A percentile compares a stretch with the other conserved stretches of the same genome.
phyloP scores from a whole-genome alignment of 495 filamentous ascomycete species.

The Penicillium lagena region DNA sequence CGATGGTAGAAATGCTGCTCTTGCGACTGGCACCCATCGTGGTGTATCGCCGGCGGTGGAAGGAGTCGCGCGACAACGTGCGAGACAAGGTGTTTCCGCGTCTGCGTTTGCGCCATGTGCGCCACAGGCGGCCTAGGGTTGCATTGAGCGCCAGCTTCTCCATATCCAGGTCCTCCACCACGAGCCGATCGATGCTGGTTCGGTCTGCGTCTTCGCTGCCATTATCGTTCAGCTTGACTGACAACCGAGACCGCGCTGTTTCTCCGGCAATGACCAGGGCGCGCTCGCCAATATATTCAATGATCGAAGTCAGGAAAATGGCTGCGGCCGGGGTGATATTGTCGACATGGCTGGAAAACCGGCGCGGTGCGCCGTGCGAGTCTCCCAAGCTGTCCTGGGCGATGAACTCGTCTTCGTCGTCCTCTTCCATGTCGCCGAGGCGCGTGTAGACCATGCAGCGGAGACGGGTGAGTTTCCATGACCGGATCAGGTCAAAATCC shows the following conservation, averaged over 20 bases:
- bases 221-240: conserved; percentile 22
- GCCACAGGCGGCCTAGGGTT: conserved; percentile 84
- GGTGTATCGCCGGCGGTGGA: conserved; percentile 28
- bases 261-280: conserved; percentile 82
- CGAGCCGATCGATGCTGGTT: conserved; percentile 50
- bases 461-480: conserved; percentile 87
- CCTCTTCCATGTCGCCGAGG: conserved; percentile 93
- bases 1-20: conserved; percentile 32
- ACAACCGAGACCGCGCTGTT: conserved; percentile 70
- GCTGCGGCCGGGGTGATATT: conserved; percentile 87
- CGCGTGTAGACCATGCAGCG: conserved; percentile 98
- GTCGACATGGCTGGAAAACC: conserved; percentile 52
- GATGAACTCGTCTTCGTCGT: conserved; percentile 86
- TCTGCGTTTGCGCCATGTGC: conserved; percentile 87
- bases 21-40: conserved; percentile 25
- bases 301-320: conserved; percentile 89
- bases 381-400: conserved; percentile 61
- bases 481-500: conserved; percentile 77
- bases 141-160: conserved; percentile 87
- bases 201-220: conserved; percentile 17
- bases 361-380: conserved; percentile 38
- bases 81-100: conserved; percentile 32
- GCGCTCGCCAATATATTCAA: conserved; percentile 93
- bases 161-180: conserved; percentile 87
- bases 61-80: conserved; percentile 37